Evolutionary conservation across 2,329 filamentous ascomycete genomes (phyloP), one percentile per base, ranked within the genome.

Genomic region (Fusarium luffae): DNA sequence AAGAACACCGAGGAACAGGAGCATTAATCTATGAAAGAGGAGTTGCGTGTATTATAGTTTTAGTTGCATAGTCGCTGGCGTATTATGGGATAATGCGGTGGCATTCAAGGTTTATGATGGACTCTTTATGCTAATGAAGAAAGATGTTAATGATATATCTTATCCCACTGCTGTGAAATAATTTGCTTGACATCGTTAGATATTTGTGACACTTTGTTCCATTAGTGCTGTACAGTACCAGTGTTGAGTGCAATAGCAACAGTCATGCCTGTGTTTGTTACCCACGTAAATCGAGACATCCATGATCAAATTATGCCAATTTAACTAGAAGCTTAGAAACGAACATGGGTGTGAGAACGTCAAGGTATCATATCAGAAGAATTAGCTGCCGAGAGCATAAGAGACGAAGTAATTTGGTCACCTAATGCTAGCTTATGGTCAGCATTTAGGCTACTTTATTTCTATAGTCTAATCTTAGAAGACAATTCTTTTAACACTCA

Each of bases 61-160:
- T 52, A 52, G 23, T 52, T 52, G 49, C 49, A 50, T 50, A 21
- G 21, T 23, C 27, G 28, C 23, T 10, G 32, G 47, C 47, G 27
- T 51, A 40, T 32, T 8, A 23, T 19, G 23, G 49, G 30, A 18
- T 11, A 27, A 16, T 28, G 34, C n/a, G 18, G 34, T 13, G 49
- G 21, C 32, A 12, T 42, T 52, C 12, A 41, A 25, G 34, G 34
- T 41, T 52, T 52, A 52, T 41, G 49, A 52, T 52, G 42, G 49
- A 52, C 32, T 52, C 18, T 50, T 51, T 52, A 52, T 37, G 34
- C 34, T 37, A 37, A 37, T 52, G 49, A 52, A 41, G 23, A 28
- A 19, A 41, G 25, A 28, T 27, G 18, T 52, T 52, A 52, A 52
- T 52, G 49, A 52, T 41, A 28, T n/a, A 23, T 28, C 4, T 1